These are phyloP conservation scores for Eucalyptus camaldulensis DNA, from an alignment of 345 rosid genomes.

Conservation along the genomic window DNA sequence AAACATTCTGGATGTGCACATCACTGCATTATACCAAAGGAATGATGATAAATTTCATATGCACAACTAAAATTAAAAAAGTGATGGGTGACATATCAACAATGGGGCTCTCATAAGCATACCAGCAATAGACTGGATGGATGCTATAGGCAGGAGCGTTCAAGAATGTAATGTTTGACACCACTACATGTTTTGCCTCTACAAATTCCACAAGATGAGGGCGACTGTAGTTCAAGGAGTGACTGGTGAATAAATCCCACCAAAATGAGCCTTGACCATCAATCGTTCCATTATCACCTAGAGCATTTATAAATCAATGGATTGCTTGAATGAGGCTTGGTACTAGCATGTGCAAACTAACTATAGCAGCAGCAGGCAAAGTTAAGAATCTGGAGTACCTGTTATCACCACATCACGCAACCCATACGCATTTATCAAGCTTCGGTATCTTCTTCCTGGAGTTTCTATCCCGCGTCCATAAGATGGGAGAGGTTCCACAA, in stretches of 20 bases:
- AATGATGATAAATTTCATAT: not conserved
- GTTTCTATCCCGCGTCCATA: constrained; percentile 85
- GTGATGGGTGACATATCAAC: not conserved
- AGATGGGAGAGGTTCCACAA: constrained; percentile 71
- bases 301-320: not conserved
- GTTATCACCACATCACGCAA: constrained; percentile 71
- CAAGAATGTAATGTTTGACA: constrained; percentile 73
- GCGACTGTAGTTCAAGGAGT: constrained; percentile 67
- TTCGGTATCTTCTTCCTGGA: constrained; percentile 64
- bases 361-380: not conserved
- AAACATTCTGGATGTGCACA: constrained; percentile 50
- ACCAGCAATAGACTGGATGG: constrained; percentile 94
- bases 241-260: constrained; percentile 75
- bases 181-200: constrained; percentile 42
- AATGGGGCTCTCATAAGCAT: not conserved
- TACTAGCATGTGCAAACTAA: not conserved
- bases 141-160: constrained; percentile 79
- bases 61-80: not conserved
- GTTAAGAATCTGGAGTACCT: constrained; percentile 18
- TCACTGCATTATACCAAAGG: constrained; percentile 24
- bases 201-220: constrained; percentile 82
- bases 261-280: constrained; percentile 90
- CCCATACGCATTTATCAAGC: constrained; percentile 78
- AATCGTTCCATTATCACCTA: constrained; percentile 87
- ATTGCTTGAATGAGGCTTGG: not conserved